Conservation (phyloP, 73 alveolate genomes). For the Paramecium octaurelia region DNA sequence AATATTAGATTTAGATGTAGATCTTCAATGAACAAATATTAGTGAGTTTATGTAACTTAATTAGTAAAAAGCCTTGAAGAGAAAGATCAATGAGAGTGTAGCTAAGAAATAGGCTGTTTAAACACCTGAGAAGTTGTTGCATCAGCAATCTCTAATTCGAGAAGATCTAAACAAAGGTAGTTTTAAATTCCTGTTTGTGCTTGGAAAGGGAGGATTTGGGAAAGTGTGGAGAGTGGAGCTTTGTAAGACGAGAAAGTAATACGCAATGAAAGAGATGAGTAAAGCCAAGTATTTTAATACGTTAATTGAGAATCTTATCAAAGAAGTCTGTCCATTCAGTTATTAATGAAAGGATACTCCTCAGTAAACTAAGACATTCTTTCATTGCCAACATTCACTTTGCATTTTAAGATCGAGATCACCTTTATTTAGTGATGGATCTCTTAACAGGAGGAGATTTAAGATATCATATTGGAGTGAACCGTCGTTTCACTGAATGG, state of each 20-base stretch:
- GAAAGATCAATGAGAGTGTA: neutral
- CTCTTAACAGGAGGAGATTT: conserved; percentile 93
- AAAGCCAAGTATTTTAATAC: conserved; percentile 56
- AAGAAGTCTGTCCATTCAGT: conserved; percentile 82
- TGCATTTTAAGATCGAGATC: conserved; percentile 87
- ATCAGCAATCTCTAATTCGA: neutral
- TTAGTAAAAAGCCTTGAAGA: neutral
- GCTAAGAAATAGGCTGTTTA: neutral
- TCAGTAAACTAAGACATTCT: conserved; percentile 71
- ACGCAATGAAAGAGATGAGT: conserved; percentile 81
- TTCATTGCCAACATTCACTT: conserved; percentile 82
- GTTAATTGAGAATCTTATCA: conserved; percentile 76
- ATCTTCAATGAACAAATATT: neutral
- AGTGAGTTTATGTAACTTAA: neutral
- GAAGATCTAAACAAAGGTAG: conserved; percentile 60
- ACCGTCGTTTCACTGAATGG: conserved; percentile 86
- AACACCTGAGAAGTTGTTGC: neutral
- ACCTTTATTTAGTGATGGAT: conserved; percentile 84
- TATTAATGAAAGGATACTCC: conserved; percentile 75
- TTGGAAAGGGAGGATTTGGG: conserved; percentile 48
- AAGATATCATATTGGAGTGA: conserved; percentile 83
- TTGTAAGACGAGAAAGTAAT: conserved; percentile 67
- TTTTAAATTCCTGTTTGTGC: conserved; percentile 68
- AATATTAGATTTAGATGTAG: neutral
- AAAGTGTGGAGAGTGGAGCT: conserved; percentile 82